Conservation (phyloP, 768 basidiomycete genomes). For the Pleurotus eryngii region DNA sequence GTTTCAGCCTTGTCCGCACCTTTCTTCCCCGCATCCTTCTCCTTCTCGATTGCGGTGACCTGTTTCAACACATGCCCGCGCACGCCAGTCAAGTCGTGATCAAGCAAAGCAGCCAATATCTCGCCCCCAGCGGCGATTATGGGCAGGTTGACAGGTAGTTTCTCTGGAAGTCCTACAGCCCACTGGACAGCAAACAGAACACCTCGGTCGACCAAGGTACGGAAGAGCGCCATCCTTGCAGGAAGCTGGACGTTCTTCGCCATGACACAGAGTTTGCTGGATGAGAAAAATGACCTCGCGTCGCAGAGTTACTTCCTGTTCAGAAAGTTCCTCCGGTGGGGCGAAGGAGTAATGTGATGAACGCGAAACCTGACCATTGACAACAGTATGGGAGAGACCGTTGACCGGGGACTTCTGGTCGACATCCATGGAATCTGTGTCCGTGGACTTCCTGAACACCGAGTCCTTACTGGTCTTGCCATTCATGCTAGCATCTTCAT, state of each 20-base stretch:
- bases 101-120: conserved; percentile 78
- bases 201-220: conserved; percentile 82
- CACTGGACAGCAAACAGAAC: conserved; percentile 90
- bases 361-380: conserved; percentile 17
- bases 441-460: not conserved
- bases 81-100: conserved; percentile 88
- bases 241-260: conserved; percentile 95
- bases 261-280: conserved; percentile 89
- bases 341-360: conserved; percentile 44
- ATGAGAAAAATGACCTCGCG: conserved; percentile 83
- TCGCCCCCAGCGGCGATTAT: conserved; percentile 86
- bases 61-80: conserved; percentile 84
- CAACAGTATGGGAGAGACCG: conserved; percentile 6
- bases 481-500: conserved; percentile 23
- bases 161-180: conserved; percentile 74
- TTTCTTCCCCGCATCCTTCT: conserved; percentile 51
- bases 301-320: conserved; percentile 52
- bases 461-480: conserved; percentile 1
- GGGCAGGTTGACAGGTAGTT: conserved; percentile 38
- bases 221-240: conserved; percentile 81
- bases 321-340: conserved; percentile 53
- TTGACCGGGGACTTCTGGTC: conserved; percentile 26
- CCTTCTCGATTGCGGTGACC: conserved; percentile 64
- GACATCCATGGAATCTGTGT: conserved; percentile 34
- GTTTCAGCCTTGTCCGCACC: conserved; percentile 69